These are phyloP conservation scores for Exophiala mesophila DNA, from an alignment of 2,329 filamentous ascomycete species.

Conservation along the genomic window DNA sequence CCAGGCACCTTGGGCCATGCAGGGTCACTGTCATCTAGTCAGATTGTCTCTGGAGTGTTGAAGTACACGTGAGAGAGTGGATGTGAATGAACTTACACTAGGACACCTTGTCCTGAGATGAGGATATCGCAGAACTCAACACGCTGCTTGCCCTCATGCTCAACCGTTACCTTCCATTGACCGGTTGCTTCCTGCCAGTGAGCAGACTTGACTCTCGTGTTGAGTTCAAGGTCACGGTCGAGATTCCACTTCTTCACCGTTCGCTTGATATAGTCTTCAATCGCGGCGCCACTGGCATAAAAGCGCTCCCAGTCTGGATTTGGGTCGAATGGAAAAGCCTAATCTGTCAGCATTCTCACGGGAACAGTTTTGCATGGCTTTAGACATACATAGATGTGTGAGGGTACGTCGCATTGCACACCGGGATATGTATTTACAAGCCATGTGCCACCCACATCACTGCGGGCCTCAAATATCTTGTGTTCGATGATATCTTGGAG, in stretches of 20 bases:
- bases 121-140: conserved; percentile 45
- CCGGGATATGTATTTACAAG: conserved; percentile 25
- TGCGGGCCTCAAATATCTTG: conserved; percentile 25
- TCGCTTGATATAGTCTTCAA: conserved; percentile 39
- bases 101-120: conserved; percentile 54
- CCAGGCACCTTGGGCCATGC: conserved; percentile 22
- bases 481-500: conserved; percentile 17
- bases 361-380: too few relatives aligned
- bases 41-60: not conserved
- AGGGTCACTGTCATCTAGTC: not conserved
- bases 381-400: conserved; percentile 12
- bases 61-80: not conserved
- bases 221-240: conserved; percentile 34
- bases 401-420: conserved; percentile 17
- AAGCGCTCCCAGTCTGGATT: conserved; percentile 40
- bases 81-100: conserved; percentile 27
- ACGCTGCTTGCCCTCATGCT: conserved; percentile 8
- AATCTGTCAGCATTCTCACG: conserved; percentile 3
- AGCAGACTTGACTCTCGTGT: conserved; percentile 34
- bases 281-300: conserved; percentile 36
- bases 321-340: conserved; percentile 32
- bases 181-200: conserved; percentile 34
- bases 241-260: conserved; percentile 37
- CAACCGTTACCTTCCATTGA: conserved; percentile 29
- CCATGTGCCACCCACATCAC: conserved; percentile 22